A percentile compares a stretch with the other conserved stretches of the same genome.
phyloP scores from a whole-genome alignment of 305 asterid genomes.

The Lippia alba region DNA sequence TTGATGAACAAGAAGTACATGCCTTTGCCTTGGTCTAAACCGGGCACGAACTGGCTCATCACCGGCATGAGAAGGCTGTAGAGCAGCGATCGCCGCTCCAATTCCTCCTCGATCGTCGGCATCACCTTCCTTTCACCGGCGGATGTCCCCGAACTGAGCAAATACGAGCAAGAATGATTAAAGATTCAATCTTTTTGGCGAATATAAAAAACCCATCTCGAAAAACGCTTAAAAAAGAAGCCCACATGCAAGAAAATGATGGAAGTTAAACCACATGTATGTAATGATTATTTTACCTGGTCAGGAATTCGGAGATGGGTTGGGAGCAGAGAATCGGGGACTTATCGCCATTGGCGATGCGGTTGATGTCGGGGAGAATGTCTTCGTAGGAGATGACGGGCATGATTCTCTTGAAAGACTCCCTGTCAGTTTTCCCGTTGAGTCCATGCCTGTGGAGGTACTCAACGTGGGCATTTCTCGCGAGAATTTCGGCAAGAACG shows the following conservation, averaged over 20 bases:
- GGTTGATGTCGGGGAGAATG: conserved; percentile 64
- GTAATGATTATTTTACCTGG: conserved; percentile 48
- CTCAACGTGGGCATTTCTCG: conserved; percentile 65
- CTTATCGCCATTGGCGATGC: conserved; percentile 76
- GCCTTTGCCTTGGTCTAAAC: conserved; percentile 41
- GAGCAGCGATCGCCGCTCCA: conserved; percentile 63
- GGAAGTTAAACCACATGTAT: not conserved
- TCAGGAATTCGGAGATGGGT: conserved; percentile 77
- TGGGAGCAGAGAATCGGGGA: conserved; percentile 70
- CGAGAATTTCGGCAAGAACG: conserved; percentile 67
- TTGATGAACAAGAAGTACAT: conserved; percentile 44
- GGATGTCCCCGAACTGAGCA: conserved; percentile 83
- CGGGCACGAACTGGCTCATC: conserved; percentile 68
- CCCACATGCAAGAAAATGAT: conserved; percentile 36
- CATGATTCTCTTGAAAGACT: conserved; percentile 60
- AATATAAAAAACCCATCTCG: too few relatives aligned
- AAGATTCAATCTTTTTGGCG: not conserved
- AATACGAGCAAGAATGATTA: not conserved
- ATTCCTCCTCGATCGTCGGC: conserved; percentile 81
- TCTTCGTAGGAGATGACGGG: conserved; percentile 77
- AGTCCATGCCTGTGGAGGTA: conserved; percentile 62
- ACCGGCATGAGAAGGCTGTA: conserved; percentile 91
- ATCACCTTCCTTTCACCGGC: conserved; percentile 88
- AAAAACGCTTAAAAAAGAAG: not conserved
- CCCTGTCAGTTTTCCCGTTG: conserved; percentile 48